Evolutionary conservation across 2,329 filamentous ascomycete species (phyloP), one percentile per base, ranked within the genome.

Genomic region (Elsinoe batatas): DNA sequence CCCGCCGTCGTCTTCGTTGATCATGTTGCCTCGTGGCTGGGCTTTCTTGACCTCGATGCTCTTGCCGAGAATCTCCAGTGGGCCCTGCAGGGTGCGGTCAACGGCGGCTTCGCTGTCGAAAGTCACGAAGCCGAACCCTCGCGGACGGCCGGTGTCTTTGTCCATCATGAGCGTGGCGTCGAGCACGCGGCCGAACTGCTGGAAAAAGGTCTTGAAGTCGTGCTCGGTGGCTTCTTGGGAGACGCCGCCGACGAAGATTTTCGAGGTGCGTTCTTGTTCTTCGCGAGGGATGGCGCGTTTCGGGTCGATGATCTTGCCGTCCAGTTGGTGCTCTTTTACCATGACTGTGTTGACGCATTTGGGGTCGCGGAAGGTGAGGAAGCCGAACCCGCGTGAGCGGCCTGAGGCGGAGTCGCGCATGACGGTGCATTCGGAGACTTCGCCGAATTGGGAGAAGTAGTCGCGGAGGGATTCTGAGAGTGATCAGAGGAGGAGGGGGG

Each of bases 151-250:
- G 0, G 93, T 98, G 70, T 98, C 93, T 73, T 98, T 98, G 70
- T 98, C 93, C 84, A 98, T 98, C 93, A 98, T 98, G 2, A 98
- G 82, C 0, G 93, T 98, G 1, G 93, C 93, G 72, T 98, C 93
- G 37, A 98, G 85, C 17, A 98, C 93, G 59, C 91, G 85, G 26
- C 93, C 93, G 65, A 97, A 98, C 66, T 95, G 88, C 66, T 87
- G 89, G 74, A 98, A 98, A 73, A 95, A 98, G 58, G 93, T 85
- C 67, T 89, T 90, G 70, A 98, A 98, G 68, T 97, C 90, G 59
- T 91, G 85, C 66, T 98, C 93, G 1, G 89, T 96, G 0, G 91
- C 93, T 66, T 98, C 93, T 73, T 97, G 93, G 70, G 88, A 95
- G 56, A 98, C 93, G 66, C 93, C 93, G 32, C 93, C 93, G 18